Base-by-base conservation (phyloP, 2,329 filamentous ascomycete genomes). In the Colletotrichum endophyticum region DNA sequence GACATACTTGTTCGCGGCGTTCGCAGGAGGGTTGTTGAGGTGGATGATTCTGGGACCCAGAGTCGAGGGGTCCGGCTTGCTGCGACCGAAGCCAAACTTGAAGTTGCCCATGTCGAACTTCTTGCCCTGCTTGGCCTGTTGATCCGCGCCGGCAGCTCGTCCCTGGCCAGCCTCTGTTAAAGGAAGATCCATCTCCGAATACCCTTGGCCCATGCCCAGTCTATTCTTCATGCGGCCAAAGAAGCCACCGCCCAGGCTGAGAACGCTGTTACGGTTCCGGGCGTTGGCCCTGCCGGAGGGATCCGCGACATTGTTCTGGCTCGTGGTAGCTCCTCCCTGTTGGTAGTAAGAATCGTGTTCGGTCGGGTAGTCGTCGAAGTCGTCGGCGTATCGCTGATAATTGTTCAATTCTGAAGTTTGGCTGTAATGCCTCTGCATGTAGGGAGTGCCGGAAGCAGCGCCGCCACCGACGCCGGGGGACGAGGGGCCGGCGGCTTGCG, bases 101-200 rank as follows among this genome's bases (percentile, higher is more conserved):
- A 99, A 98, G 82, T 92, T 95, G 80, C 92, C 91, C 81, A 93
- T 88, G 79, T 92, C 92, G 80, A 95, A 93, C 80, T 89, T 92
- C 84, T 90, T 94, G 81, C 80, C 84, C 84, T 81, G 84, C 84
- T 83, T 84, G 82, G 82, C 85, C 81, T 66, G 83, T 80, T 79
- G 85, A 83, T 76, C 87, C 32, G 75, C n/a, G 79, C 87, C 86
- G 71, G 88, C 81, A 81, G 86, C 85, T 79, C 87, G 81, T 61
- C 77, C 86, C 80, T 89, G 87, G 64, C 87, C 86, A 0, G 94
- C 87, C 83, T 99, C 95, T 7, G 96, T 99, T 85, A 99, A 89
- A 16, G 97, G 97, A 71, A 99, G 89, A 83, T 99, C 96, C 97
- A 99, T 99, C 86, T 99, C 97, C 39, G 96, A 98, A 85, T 99